Conservation (phyloP, 2,329 filamentous ascomycete genomes). For the Aureobasidium sp. region DNA sequence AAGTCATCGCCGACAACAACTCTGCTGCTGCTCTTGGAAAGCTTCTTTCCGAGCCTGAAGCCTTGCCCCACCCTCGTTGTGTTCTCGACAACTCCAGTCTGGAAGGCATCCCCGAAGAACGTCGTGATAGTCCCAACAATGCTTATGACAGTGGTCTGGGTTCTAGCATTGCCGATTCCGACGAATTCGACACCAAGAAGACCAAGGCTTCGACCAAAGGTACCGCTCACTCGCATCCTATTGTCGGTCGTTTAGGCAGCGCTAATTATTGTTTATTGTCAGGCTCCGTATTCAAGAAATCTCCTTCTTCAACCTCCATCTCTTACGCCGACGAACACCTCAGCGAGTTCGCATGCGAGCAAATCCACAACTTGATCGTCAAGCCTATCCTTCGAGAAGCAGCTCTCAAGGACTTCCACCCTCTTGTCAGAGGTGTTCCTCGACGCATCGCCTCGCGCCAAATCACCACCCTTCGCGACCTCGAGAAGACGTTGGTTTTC, state of each 20-base stretch:
- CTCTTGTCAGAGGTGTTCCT: conserved; percentile 69
- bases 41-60: conserved; percentile 40
- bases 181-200: conserved; percentile 16
- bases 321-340: conserved; percentile 50
- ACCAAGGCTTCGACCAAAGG: conserved; percentile 1
- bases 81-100: conserved; percentile 31
- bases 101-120: conserved; percentile 28
- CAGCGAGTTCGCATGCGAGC: conserved; percentile 59
- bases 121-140: conserved; percentile 53
- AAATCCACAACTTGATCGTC: conserved; percentile 72
- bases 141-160: conserved; percentile 83
- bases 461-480: conserved; percentile 82
- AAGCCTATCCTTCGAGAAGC: conserved; percentile 66
- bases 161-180: conserved; percentile 56
- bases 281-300: conserved; percentile 2
- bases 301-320: conserved; percentile 1
- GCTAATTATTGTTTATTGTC: conserved; percentile 10
- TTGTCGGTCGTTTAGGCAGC: neutral
- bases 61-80: conserved; percentile 40
- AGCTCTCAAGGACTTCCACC: conserved; percentile 68
- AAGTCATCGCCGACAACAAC: conserved; percentile 31
- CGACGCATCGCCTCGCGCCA: conserved; percentile 72
- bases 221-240: conserved; percentile 13
- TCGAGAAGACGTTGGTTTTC: conserved; percentile 88
- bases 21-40: conserved; percentile 27